Conservation (phyloP, 2,329 filamentous ascomycete genomes). For the Phialophora expanda region DNA sequence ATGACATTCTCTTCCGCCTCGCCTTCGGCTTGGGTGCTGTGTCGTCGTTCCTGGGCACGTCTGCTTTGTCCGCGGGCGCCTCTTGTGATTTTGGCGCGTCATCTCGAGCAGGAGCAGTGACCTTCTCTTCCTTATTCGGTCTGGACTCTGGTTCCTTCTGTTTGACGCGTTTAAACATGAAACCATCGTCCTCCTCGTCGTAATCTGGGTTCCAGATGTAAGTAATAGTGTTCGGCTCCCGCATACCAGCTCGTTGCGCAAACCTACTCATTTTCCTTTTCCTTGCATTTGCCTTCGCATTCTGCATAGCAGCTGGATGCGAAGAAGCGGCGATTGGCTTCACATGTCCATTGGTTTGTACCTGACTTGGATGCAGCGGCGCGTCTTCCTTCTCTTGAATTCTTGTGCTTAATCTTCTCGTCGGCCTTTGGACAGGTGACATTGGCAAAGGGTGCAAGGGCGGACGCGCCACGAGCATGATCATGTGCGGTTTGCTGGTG, state of each 20-base stretch:
- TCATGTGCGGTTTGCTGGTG: slow-evolving; percentile 39
- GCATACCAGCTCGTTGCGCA: background rate
- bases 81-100: slow-evolving; percentile 36
- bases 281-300: slow-evolving; percentile 40
- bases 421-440: slow-evolving; percentile 40
- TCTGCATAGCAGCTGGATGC: slow-evolving; percentile 33
- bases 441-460: slow-evolving; percentile 43
- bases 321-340: slow-evolving; percentile 32
- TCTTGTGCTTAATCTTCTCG: slow-evolving; percentile 44
- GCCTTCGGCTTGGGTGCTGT: slow-evolving; percentile 42
- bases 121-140: slow-evolving; percentile 23
- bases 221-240: slow-evolving; percentile 4
- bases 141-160: slow-evolving; percentile 58
- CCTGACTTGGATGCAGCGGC: slow-evolving; percentile 25
- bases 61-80: slow-evolving; percentile 42
- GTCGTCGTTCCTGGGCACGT: slow-evolving; percentile 41
- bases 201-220: slow-evolving; percentile 51
- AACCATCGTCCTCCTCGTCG: slow-evolving; percentile 78
- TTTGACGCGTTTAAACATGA: slow-evolving; percentile 74
- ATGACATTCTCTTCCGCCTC: slow-evolving; percentile 45
- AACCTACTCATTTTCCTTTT: slow-evolving; percentile 55
- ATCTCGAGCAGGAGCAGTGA: slow-evolving; percentile 35
- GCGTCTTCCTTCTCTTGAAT: slow-evolving; percentile 46
- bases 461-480: slow-evolving; percentile 42
- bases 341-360: slow-evolving; percentile 25